phyloP scores from a whole-genome alignment of 2,329 filamentous ascomycete species.

The Neophaeococcomyces mojaviensis region DNA sequence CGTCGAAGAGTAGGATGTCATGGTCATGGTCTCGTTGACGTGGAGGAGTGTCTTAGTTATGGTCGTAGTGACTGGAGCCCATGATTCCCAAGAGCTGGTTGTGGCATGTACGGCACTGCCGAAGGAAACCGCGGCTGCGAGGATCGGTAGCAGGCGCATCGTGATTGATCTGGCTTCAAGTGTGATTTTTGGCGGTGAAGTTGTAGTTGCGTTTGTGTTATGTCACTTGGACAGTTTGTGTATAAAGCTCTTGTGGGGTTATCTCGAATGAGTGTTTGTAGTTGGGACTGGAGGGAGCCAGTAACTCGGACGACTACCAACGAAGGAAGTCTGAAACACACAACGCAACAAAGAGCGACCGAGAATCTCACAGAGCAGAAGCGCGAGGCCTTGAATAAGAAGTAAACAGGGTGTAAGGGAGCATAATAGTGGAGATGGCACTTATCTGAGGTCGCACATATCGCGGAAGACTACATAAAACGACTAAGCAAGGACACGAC shows the following conservation, averaged over 20 bases:
- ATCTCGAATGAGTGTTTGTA: constrained; percentile 4
- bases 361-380: not conserved
- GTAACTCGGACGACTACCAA: not conserved
- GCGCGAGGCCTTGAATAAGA: not conserved
- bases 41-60: constrained; percentile 16
- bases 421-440: not conserved
- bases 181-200: no score
- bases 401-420: constrained; percentile 1
- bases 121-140: constrained; percentile 11
- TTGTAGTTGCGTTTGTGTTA: not conserved
- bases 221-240: not conserved
- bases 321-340: constrained; percentile 7
- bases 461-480: constrained; percentile 1
- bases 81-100: constrained; percentile 12
- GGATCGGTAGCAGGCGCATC: constrained; percentile 16
- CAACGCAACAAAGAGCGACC: constrained; percentile 4
- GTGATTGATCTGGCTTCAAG: constrained; percentile 1
- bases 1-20: constrained; percentile 9
- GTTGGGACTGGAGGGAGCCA: constrained; percentile 6
- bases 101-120: constrained; percentile 10
- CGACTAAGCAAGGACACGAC: not conserved
- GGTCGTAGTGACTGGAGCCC: constrained; percentile 16
- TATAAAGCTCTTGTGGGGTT: not conserved
- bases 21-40: constrained; percentile 13
- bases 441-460: not conserved